These are phyloP conservation scores for Yarrowia bubula DNA, from an alignment of 805 yeast species.

Conservation along the genomic window DNA sequence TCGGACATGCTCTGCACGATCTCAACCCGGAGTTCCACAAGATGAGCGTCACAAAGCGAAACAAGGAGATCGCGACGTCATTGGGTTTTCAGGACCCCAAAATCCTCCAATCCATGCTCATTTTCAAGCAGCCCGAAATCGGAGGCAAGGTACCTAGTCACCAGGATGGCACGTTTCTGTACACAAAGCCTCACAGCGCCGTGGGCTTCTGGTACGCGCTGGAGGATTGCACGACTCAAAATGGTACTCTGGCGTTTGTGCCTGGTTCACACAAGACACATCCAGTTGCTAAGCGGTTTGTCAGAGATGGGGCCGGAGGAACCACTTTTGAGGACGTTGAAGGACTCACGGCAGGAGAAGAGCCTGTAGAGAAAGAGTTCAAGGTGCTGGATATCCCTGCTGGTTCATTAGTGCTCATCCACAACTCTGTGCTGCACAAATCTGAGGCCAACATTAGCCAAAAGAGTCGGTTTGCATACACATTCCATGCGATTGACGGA, in stretches of 20 bases:
- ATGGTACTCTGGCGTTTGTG: constrained; percentile 67
- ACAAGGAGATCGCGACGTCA: constrained; percentile 51
- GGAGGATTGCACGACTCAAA: constrained; percentile 63
- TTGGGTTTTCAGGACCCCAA: constrained; percentile 62
- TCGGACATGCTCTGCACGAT: constrained; percentile 75
- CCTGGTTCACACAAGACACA: constrained; percentile 68
- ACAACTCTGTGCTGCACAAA: constrained; percentile 69
- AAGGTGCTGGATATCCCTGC: constrained; percentile 60
- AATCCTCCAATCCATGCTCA: constrained; percentile 74
- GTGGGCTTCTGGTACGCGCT: constrained; percentile 81
- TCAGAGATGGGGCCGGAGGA: constrained; percentile 47
- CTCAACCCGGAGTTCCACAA: constrained; percentile 49
- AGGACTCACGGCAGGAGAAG: constrained; percentile 37
- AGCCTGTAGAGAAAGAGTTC: constrained; percentile 46
- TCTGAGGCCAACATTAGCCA: constrained; percentile 58
- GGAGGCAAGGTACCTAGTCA: constrained; percentile 76
- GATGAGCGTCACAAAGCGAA: constrained; percentile 52
- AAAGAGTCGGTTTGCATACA: constrained; percentile 68
- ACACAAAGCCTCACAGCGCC: constrained; percentile 67
- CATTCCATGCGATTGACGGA: constrained; percentile 79
- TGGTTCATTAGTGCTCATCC: constrained; percentile 68
- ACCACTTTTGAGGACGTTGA: constrained; percentile 52
- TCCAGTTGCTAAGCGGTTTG: constrained; percentile 62
- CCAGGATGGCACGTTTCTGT: constrained; percentile 71
- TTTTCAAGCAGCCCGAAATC: constrained; percentile 72